Evolutionary conservation across 164 flowering plant genomes (phyloP).

Genomic region (Magnolia sinica): DNA sequence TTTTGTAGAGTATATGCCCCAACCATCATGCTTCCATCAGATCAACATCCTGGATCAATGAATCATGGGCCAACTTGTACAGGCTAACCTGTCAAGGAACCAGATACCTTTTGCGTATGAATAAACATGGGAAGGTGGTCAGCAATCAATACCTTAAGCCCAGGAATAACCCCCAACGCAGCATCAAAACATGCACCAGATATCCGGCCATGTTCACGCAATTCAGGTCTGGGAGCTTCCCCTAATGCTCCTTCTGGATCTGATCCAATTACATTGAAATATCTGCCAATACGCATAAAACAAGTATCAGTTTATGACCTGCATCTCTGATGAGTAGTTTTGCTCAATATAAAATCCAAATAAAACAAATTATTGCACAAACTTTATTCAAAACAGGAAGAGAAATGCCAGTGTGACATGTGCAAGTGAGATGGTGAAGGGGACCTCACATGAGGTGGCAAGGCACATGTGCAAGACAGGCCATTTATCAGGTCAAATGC

Average conservation of each 20-base stretch:
- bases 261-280: slow-evolving; percentile 97
- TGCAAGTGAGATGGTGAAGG: background rate
- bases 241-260: slow-evolving; percentile 96
- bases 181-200: slow-evolving; percentile 99
- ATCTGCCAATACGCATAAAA: slow-evolving; percentile 36
- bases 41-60: background rate
- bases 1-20: background rate
- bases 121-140: background rate
- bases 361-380: background rate
- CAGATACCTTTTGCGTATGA: background rate
- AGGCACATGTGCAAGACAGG: background rate
- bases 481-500: too few species aligned
- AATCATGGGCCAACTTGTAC: background rate
- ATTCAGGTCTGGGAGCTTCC: slow-evolving; percentile 95
- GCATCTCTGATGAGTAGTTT: background rate
- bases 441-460: background rate
- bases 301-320: background rate
- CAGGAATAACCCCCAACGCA: slow-evolving; percentile 73
- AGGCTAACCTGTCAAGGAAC: background rate
- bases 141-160: slow-evolving; percentile 63
- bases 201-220: slow-evolving; percentile 96
- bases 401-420: background rate
- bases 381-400: background rate
- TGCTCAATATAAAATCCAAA: background rate
- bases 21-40: background rate